These are phyloP conservation scores for Allium sativum DNA, from an alignment of 106 monocot genomes.

Conservation along the genomic window DNA sequence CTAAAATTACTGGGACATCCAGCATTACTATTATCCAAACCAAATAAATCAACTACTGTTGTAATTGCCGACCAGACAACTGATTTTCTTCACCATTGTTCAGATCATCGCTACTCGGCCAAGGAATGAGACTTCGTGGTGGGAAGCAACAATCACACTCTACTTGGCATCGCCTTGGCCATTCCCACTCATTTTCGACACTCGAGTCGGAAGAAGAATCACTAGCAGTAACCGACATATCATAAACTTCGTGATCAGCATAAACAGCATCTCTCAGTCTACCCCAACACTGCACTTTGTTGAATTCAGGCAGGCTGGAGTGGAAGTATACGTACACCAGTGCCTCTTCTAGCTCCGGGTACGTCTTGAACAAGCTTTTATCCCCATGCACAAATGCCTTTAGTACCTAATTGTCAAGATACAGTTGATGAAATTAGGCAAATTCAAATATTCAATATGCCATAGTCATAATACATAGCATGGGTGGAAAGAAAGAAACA, in stretches of 20 bases:
- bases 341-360: constrained; percentile 84
- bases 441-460: too few relatives aligned
- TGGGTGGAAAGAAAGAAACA: too few relatives aligned
- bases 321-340: constrained; percentile 91
- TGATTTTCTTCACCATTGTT: background rate
- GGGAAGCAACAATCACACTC: constrained; percentile 57
- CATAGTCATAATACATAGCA: too few relatives aligned
- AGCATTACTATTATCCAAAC: too few relatives aligned
- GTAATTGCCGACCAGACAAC: background rate
- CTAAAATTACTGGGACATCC: too few relatives aligned
- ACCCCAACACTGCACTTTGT: constrained; percentile 81
- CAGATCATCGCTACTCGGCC: constrained; percentile 10
- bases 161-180: constrained; percentile 29
- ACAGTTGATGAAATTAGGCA: too few relatives aligned
- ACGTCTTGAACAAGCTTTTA: constrained; percentile 29
- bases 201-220: background rate
- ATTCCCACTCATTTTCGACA: background rate
- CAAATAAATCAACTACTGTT: background rate
- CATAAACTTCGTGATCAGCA: background rate
- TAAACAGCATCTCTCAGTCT: constrained; percentile 48
- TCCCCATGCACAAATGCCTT: constrained; percentile 91
- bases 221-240: background rate
- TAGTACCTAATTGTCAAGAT: constrained; percentile 34
- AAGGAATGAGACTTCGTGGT: constrained; percentile 23
- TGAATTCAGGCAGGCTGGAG: constrained; percentile 65